phyloP scores from a whole-genome alignment of 257 asterid species.

The Sherardia arvensis region DNA sequence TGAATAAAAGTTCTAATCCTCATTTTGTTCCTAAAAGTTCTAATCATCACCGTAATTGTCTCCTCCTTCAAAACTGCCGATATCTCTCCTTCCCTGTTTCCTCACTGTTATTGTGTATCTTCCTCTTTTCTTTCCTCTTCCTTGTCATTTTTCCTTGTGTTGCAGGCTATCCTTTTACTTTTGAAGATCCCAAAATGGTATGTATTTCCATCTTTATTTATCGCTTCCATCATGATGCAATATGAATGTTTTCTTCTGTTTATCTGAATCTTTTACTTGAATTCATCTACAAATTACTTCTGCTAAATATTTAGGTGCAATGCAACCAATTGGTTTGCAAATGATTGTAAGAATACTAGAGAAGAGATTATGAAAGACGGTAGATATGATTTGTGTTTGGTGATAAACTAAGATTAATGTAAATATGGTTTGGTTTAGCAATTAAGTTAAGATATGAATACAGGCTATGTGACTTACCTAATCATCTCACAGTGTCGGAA shows the following conservation, averaged over 20 bases:
- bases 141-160: conserved; percentile 1
- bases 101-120: conserved; percentile 6
- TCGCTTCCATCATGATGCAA: background rate
- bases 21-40: conserved; percentile 19
- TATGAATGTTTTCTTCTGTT: background rate
- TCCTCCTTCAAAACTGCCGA: conserved; percentile 24
- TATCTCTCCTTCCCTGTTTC: conserved; percentile 13
- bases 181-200: conserved; percentile 42
- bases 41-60: conserved; percentile 33
- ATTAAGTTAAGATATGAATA: too few relatives aligned
- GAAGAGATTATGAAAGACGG: background rate
- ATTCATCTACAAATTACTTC: background rate
- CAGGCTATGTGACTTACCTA: too few relatives aligned
- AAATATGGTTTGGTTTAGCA: background rate
- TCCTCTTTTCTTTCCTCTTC: conserved; percentile 11
- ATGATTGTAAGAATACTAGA: too few relatives aligned
- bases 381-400: too few relatives aligned
- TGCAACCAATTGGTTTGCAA: too few relatives aligned
- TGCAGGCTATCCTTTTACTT: conserved; percentile 7
- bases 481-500: too few relatives aligned
- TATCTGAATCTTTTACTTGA: background rate
- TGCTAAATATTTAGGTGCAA: background rate
- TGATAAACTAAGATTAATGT: background rate
- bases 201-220: background rate
- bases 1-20: conserved; percentile 30